Base-by-base conservation (phyloP, 2,329 filamentous ascomycete genomes). In the Claviceps paspali region DNA sequence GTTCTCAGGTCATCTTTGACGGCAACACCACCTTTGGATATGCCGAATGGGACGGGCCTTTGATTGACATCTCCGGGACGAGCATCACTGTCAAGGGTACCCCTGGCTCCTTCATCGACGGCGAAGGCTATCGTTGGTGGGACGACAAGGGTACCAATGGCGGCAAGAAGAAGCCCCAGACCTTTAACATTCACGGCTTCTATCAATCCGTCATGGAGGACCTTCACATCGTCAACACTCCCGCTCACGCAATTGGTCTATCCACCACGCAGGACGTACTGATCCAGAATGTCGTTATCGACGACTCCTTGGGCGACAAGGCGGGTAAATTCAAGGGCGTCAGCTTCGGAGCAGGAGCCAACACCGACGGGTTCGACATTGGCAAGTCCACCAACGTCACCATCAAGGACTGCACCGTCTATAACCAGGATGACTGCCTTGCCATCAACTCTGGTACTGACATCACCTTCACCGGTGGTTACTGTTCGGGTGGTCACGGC, bases 141-240 rank as follows among this genome's bases (percentile, higher is more conserved):
- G 75, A 80, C 46, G 61, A 64, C 36, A 46, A 74, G 54, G 76
- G 76, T 15, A 2, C 2, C 19, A 75, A 73, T 49, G 71, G 73
- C 21, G 74, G 74, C 50, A 67, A 66, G 56, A 70, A 54, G 18
- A 79, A 80, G 65, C 76, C 76, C 44, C 72, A 77, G 60, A 62
- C 73, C 59, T 71, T 73, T 57, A 61, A 56, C 26, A 68, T 66
- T 30, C 60, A 64, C 43, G 52, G 50, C 5, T 45, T 63, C 22
- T n/a, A 52, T 27, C n/a, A 4, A 39, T 39, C 38, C 3, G 21
- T 2, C 2, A 39, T 39, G 15, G 22, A n/a, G 10, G 30, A 22
- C 3, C 28, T 39, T 8, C 31, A 28, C 11, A 12, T 39, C 5
- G 12, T 28, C n/a, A 28, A 39, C 33, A 39, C 32, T 6, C 38